Base-by-base conservation (phyloP, 495 filamentous ascomycete genomes). In the Daldinia concentrica region DNA sequence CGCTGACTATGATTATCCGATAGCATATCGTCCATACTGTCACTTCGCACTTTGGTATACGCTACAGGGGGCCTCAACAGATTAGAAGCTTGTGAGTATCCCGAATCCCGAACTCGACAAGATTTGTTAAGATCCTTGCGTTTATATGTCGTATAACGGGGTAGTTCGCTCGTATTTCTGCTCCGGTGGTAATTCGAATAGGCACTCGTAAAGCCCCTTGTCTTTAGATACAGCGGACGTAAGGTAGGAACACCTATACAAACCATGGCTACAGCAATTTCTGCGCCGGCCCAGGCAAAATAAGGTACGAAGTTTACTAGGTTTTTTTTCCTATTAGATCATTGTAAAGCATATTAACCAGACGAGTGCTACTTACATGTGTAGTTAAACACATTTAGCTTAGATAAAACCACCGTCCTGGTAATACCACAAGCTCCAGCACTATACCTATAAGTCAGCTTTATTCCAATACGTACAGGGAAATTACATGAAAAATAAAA, bases 371-470 rank as follows among this genome's bases (percentile, higher is more conserved):
- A 55, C 79, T 68, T 64, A 80, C 80, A 29, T 54, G 80, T 82
- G 60, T 80, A 81, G 41, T 82, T 79, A 32, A 62, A 76, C 8
- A 81, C 76, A 51, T 80, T 63, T n/a, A 80, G 43, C 8, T 55
- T 68, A 6, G 80, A 78, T 1, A 82, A 69, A 4, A 82, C 80
- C 0, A 80, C 74, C 0, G 79, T 82, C 39, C 80, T 70, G n/a
- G 75, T 76, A 43, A 82, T 79, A 11, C 80, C 80, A 32, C 80
- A 82, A 29, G 79, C 79, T 14, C 80, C 80, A 19, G 80, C 80
- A 45, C 80, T 82, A 36, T 29, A 57, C 22, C 7, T 17, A 37
- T 9, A 59, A 19, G 50, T 79, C 19, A 79, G 74, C 24, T 37
- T 36, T 36, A 3, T 36, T 36, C 6, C 12, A 36, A 36, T 36